phyloP scores from a whole-genome alignment of 768 basidiomycete species.

The Tulasnella sp. region DNA sequence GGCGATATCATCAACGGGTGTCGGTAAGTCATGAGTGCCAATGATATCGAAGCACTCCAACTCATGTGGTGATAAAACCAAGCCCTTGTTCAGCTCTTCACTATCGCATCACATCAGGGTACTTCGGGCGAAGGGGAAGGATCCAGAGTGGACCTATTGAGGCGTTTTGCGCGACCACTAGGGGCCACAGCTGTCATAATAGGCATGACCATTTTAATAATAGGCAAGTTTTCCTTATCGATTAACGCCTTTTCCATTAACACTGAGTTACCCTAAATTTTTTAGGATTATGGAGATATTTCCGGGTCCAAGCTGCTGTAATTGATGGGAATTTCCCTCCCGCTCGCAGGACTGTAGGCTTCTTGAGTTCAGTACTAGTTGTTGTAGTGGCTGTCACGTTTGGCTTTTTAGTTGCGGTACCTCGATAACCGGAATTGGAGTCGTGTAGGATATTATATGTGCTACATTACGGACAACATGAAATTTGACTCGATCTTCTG shows the following conservation, averaged over 20 bases:
- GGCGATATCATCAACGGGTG: conserved; percentile 43
- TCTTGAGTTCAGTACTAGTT: conserved; percentile 32
- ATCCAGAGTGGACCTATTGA: conserved; percentile 14
- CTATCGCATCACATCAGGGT: conserved; percentile 26
- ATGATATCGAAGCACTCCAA: background rate
- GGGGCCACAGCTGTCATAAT: conserved; percentile 38
- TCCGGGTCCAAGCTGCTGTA: conserved; percentile 38
- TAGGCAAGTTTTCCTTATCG: conserved; percentile 30
- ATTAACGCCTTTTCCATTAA: background rate
- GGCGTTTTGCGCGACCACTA: conserved; percentile 35
- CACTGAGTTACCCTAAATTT: background rate
- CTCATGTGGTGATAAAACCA: background rate
- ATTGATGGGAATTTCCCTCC: conserved; percentile 40
- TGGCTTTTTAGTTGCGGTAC: conserved; percentile 30
- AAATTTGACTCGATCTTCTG: background rate
- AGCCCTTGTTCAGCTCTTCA: conserved; percentile 48
- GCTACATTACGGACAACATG: background rate
- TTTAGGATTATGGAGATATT: conserved; percentile 41
- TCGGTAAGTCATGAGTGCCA: conserved; percentile 35
- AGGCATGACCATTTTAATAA: conserved; percentile 35
- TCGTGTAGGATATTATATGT: background rate
- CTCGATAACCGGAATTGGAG: background rate
- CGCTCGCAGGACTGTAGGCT: conserved; percentile 34
- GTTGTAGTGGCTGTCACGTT: conserved; percentile 34
- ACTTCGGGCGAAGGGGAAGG: conserved; percentile 12